These are phyloP conservation scores for Lotmaria passim DNA, from an alignment of 208 protist genomes.

Conservation along the genomic window DNA sequence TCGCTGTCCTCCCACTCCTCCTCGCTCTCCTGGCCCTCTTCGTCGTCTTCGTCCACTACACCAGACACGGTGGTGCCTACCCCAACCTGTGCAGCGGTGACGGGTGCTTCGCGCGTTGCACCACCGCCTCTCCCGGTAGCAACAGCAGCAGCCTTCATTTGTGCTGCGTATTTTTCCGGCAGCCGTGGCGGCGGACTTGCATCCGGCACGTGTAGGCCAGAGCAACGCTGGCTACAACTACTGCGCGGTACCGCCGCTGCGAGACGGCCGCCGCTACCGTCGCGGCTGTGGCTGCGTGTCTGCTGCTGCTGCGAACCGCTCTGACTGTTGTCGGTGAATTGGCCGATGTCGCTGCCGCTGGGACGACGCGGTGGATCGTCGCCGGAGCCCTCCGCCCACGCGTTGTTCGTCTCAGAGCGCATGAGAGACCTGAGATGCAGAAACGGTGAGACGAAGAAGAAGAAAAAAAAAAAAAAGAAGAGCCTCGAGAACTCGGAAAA, in stretches of 20 bases:
- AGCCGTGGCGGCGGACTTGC: conserved; percentile 21
- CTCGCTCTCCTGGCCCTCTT: neutral
- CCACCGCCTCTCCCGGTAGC: neutral
- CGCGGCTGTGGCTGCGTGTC: conserved; percentile 11
- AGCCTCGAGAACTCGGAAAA: no score
- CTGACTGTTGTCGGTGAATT: conserved; percentile 24
- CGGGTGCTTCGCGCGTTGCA: neutral
- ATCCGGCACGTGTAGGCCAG: neutral
- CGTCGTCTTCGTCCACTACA: conserved; percentile 12
- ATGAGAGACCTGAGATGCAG: no score
- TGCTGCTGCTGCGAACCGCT: neutral
- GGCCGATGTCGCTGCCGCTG: neutral
- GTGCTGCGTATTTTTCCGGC: neutral
- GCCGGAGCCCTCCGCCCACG: neutral
- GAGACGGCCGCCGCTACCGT: neutral
- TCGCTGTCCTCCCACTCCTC: neutral
- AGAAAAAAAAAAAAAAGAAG: neutral
- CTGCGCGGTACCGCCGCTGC: neutral
- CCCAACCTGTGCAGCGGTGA: no score
- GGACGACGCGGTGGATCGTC: neutral
- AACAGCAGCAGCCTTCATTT: neutral
- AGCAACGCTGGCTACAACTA: neutral
- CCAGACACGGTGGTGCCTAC: neutral
- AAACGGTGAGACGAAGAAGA: no score
- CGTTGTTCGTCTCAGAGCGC: conserved; percentile 12